Base-by-base conservation (phyloP, 2,329 filamentous ascomycete species). In the Exophiala calicioides region DNA sequence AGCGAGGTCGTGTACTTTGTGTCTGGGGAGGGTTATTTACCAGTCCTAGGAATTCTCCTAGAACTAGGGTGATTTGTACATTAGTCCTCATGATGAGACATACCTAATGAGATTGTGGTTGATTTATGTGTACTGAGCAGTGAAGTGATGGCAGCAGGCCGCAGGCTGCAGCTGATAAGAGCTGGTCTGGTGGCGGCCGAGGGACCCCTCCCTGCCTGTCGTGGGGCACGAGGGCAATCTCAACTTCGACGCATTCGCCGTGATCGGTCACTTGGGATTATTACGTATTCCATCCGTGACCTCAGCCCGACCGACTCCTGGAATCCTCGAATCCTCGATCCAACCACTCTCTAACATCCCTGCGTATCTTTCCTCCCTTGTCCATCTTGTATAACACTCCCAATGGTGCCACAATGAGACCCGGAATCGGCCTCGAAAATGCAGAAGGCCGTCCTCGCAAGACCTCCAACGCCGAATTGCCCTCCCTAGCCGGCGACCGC, bases 1-100 rank as follows among this genome's bases (percentile, higher is more conserved):
- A 90, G 83, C 60, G 90, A 95, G 67, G 89, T 96, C 62, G 96
- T 96, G 90, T 76, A 82, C 39, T 88, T 82, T 26, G 73, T 97
- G 51, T 81, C 82, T 5, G 7, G 54, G 86, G 87, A 19, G 32
- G 32, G 29, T 34, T 20, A 18, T 43, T 27, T 18, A 29, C 26
- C 20, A 21, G 21, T 27, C 38, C 45, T 37, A 24, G 37, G 44
- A 37, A 30, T 43, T 34, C 29, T 37, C 37, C 13, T 26, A 39
- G 20, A 33, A 40, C 32, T 36, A 15, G 38, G 26, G 16, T 27
- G 44, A 40, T 33, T 23, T 54, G 52, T 54, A 54, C 47, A 54
- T 48, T 51, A 54, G 52, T 41, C 29, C 41, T 38, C 31, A 45
- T 45, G 30, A 40, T 32, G 35, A 45, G 37, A 44, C 35, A 21